Evolutionary conservation across 2,329 filamentous ascomycete species (phyloP), one percentile per base, ranked within the genome.

Genomic region (Cryphonectria carpinicola): DNA sequence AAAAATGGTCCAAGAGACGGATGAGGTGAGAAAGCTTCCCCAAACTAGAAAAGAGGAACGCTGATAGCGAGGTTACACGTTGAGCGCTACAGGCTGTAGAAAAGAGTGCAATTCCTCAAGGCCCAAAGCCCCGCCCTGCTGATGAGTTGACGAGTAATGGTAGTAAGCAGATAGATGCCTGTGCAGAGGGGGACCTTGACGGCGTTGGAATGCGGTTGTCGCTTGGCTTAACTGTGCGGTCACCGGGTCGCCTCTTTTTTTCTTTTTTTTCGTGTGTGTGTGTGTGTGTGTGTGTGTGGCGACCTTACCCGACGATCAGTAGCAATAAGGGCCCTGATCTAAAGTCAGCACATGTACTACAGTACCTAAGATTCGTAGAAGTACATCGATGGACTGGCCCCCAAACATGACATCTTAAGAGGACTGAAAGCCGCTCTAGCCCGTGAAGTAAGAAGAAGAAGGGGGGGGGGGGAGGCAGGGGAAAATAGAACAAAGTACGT

Each of bases 11-110:
- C 39, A 63, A 41, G 28, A 62, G 61, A 39, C 63, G 61, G 71
- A 66, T 65, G 43, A 56, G 46, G 35, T 62, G 61, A 65, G 68
- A 67, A 61, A 62, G 41, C 56, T 60, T 28, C 32, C 52, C 25
- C 28, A 10, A 28, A 64, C 1, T 64, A 39, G 61, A 46, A 32
- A 41, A 60, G 52, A 41, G 25, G 32, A 14, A 66, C 17, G 52
- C 52, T 43, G 52, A 58, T 35, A 39, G 61, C n/a, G 61, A 65
- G 63, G 43, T 43, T 65, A 28, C 43, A 10, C 41, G 61, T 25
- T 19, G 41, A 65, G 39, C 39, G 62, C 39, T 39, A 64, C 41
- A 43, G 60, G 60, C 60, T 62, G 60, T 19, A 41, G 25, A 58
- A 11, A 43, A 28, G 37, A 41, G 10, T 25, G 22, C 22, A 56